phyloP scores from a whole-genome alignment of 805 yeast species.

The Candida golubevii region DNA sequence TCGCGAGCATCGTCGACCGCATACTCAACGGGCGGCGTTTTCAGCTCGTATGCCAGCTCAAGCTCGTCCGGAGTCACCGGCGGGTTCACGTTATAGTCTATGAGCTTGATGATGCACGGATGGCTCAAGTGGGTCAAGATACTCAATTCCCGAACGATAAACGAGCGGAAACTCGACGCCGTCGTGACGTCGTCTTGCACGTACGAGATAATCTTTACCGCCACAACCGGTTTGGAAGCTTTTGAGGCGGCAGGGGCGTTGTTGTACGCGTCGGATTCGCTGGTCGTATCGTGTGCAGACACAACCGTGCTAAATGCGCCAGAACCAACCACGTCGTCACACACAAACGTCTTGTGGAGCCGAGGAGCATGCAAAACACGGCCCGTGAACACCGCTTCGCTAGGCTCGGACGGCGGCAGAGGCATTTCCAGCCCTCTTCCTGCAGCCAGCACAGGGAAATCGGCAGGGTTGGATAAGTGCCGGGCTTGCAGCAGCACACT shows the following conservation, averaged over 20 bases:
- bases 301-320: slow-evolving; percentile 71
- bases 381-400: slow-evolving; percentile 6
- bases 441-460: background rate
- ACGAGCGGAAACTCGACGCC: slow-evolving; percentile 30
- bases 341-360: slow-evolving; percentile 8
- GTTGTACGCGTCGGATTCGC: background rate
- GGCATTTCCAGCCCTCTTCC: background rate
- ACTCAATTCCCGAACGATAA: slow-evolving; percentile 60
- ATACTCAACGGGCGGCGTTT: background rate
- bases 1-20: background rate
- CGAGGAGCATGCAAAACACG: slow-evolving; percentile 12
- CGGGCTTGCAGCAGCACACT: slow-evolving; percentile 8
- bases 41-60: slow-evolving; percentile 7
- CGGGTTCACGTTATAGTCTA: slow-evolving; percentile 45
- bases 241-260: too few species aligned
- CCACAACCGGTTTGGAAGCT: too few species aligned
- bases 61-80: slow-evolving; percentile 24
- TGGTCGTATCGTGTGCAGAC: slow-evolving; percentile 34
- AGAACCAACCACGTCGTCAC: slow-evolving; percentile 43
- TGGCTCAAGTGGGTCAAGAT: slow-evolving; percentile 55
- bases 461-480: slow-evolving; percentile 11
- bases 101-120: slow-evolving; percentile 63
- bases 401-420: slow-evolving; percentile 13
- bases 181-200: slow-evolving; percentile 27
- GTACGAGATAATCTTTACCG: slow-evolving; percentile 61